phyloP scores from a whole-genome alignment of 345 rosid species.

The Linum usitatissimum region DNA sequence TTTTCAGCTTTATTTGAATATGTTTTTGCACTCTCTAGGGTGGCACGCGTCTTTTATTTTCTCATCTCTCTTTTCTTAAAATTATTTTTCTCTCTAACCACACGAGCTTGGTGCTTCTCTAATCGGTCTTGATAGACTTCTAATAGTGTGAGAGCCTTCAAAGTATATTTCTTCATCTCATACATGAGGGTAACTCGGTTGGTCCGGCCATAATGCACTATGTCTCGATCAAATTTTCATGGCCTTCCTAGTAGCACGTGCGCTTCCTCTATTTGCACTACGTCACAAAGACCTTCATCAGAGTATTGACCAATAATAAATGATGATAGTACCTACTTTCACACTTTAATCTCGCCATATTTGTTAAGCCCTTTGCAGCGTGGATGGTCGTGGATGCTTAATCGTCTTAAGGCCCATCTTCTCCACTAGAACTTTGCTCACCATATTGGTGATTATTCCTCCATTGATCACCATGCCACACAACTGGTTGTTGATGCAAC shows the following conservation, averaged over 20 bases:
- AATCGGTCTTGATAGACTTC: too few relatives aligned
- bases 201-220: background rate
- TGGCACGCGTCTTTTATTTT: too few relatives aligned
- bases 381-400: background rate
- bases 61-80: too few relatives aligned
- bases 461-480: background rate
- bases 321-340: background rate
- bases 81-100: too few relatives aligned
- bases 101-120: too few relatives aligned
- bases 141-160: too few relatives aligned
- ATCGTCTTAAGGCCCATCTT: background rate
- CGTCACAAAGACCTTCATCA: background rate
- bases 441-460: background rate
- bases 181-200: too few relatives aligned
- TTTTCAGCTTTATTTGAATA: too few relatives aligned
- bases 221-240: background rate
- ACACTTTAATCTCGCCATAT: background rate
- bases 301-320: background rate
- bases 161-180: too few relatives aligned
- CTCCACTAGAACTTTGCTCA: background rate
- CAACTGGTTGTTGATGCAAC: background rate
- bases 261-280: background rate
- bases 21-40: too few relatives aligned
- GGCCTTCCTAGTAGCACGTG: background rate
- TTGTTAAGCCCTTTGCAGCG: background rate